Base-by-base conservation (phyloP, 139 green algal genomes). In the Ostreobium quekettii region DNA sequence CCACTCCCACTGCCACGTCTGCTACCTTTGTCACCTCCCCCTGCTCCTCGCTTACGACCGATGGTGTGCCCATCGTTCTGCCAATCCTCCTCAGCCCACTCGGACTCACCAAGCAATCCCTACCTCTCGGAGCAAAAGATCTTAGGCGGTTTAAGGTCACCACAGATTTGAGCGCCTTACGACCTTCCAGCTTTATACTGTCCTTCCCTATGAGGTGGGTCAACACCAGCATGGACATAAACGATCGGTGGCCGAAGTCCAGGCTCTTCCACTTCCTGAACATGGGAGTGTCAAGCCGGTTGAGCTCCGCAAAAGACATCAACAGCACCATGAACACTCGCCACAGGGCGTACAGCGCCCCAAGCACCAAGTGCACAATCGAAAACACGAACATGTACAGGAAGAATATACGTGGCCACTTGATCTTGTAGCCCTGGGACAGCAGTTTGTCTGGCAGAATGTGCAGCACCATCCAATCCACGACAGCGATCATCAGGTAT, bases 361-460 rank as follows among this genome's bases (percentile, higher is more conserved):
- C 46, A 53, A 53, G 46, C 15, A 53, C 46, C 19, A 53, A 53
- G 19, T 53, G 46, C 15, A 53, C 46, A 19, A 53, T 53, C 15
- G 46, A 53, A 19, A 53, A 53, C 46, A 53, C 46, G 19, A 53
- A 53, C 46, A 53, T 53, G 46, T 53, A 53, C 46, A 53, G 15
- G 19, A 53, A 53, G 46, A 53, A 53, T 26, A 53, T 19, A 53
- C 46, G 46, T 26, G 46, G 46, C 46, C 46, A 53, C 46, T 53
- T 53, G 46, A 53, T 53, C 19, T 19, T 53, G 15, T 26, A 53
- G 15, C 46, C 46, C 15, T 15, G 15, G 15, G 46, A 53, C 19
- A 53, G 46, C 15, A 53, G 46, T 53, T 19, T 15, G 19, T 53
- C 19, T 26, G 46, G 46, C 15, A 53, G 15, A 53, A 53, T 19